These are phyloP conservation scores for Cladosporium sp. DNA, from an alignment of 2,329 filamentous ascomycete species.

Conservation along the genomic window DNA sequence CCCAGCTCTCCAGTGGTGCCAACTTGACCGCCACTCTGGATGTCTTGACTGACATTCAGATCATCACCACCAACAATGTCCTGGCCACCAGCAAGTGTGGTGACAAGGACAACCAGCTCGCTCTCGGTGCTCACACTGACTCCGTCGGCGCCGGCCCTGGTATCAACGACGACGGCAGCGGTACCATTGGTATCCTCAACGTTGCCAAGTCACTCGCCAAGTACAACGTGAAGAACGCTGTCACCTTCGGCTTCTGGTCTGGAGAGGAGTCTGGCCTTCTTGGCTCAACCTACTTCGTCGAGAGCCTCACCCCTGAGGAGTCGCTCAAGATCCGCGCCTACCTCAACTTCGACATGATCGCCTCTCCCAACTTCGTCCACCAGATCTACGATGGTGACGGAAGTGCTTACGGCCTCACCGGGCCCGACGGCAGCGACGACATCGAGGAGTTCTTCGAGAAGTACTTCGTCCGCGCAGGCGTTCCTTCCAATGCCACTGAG, in stretches of 20 bases:
- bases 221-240: constrained; percentile 50
- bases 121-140: constrained; percentile 36
- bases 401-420: constrained; percentile 48
- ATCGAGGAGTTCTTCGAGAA: constrained; percentile 25
- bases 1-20: constrained; percentile 43
- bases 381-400: constrained; percentile 55
- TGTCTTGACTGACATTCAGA: constrained; percentile 42
- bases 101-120: constrained; percentile 32
- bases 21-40: constrained; percentile 34
- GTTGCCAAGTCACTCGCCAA: constrained; percentile 35
- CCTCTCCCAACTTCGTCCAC: constrained; percentile 55
- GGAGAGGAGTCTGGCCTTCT: constrained; percentile 37
- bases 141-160: constrained; percentile 35
- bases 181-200: constrained; percentile 34
- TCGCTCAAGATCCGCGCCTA: constrained; percentile 34
- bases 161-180: constrained; percentile 40
- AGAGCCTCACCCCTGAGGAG: constrained; percentile 33
- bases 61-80: constrained; percentile 42
- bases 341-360: constrained; percentile 49
- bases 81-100: constrained; percentile 35
- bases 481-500: constrained; percentile 29
- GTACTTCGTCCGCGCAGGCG: constrained; percentile 28
- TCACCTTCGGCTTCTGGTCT: constrained; percentile 38
- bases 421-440: constrained; percentile 61
- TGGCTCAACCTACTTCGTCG: constrained; percentile 37